Conservation (phyloP, 2,329 filamentous ascomycete genomes). For the Fusarium transvaalense region DNA sequence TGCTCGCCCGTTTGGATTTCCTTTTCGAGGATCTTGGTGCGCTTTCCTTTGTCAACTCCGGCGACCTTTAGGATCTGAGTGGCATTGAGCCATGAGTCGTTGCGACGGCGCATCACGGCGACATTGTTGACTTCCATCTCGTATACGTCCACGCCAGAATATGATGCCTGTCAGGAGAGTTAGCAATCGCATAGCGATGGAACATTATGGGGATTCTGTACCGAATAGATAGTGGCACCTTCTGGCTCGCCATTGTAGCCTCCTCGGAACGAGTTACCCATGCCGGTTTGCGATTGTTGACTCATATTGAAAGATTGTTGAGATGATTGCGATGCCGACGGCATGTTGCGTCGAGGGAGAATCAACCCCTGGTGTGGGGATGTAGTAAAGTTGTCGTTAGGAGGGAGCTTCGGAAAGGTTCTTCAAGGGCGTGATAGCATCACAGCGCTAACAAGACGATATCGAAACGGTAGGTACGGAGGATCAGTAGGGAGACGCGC, state of each 20-base stretch:
- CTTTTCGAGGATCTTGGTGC: slow-evolving; percentile 97
- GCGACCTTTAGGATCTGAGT: slow-evolving; percentile 99
- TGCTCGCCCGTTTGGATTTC: slow-evolving; percentile 97
- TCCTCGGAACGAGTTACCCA: slow-evolving; percentile 55
- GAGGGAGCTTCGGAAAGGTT: background rate
- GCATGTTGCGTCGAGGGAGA: slow-evolving; percentile 46
- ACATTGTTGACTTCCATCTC: slow-evolving; percentile 97
- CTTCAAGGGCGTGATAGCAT: slow-evolving; percentile 29
- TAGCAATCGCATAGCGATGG: slow-evolving; percentile 29
- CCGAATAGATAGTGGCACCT: slow-evolving; percentile 72
- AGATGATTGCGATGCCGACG: slow-evolving; percentile 64
- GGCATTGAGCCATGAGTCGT: slow-evolving; percentile 96
- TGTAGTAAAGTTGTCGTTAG: background rate
- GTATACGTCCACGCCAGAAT: slow-evolving; percentile 96
- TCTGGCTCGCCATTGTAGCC: slow-evolving; percentile 54
- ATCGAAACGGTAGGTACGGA: slow-evolving; percentile 28
- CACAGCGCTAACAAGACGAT: slow-evolving; percentile 28
- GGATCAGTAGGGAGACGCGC: slow-evolving; percentile 16
- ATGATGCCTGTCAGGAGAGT: slow-evolving; percentile 73
- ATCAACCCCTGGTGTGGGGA: background rate
- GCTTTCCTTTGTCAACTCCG: slow-evolving; percentile 96
- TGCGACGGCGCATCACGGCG: slow-evolving; percentile 94
- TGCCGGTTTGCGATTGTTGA: slow-evolving; percentile 62
- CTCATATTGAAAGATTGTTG: slow-evolving; percentile 70
- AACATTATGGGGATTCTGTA: slow-evolving; percentile 52